Base-by-base conservation (phyloP, 768 basidiomycete genomes). In the Lanmaoa pseudosensibilis region DNA sequence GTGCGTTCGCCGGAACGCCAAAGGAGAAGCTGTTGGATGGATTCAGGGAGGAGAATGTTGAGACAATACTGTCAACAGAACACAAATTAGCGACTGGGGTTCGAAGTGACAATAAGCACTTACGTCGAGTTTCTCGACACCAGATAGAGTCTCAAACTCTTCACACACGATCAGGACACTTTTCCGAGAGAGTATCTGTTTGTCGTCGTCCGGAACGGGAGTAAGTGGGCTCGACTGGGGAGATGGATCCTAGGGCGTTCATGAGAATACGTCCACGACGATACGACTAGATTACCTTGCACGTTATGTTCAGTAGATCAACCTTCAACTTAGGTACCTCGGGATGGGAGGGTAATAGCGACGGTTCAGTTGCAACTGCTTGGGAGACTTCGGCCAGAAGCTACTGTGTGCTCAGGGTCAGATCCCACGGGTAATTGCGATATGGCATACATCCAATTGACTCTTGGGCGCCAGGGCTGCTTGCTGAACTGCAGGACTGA, bases 1-100 rank as follows among this genome's bases (percentile, higher is more conserved):
- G 69, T 77, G 27, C 90, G 86, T 36, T 78, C 70, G 1, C 86
- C 88, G 16, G 74, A 73, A 12, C 87, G 82, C 87, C 88, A 91
- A 15, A 90, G 72, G n/a, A 89, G 74, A 10, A 92, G 75, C 64
- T 92, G 90, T 41, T 85, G 74, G 39, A 88, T 76, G 4, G 86
- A 79, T 68, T 90, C 90, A 3, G 84, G 87, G 5, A 90, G 76
- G 12, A 92, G 80, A 32, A 92, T 78, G 56, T 87, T 83, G 37
- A 82, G 71, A 65, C 87, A 89, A 60, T 90, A 92, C 87, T 90
- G 59, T 32, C 15, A 23, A 11, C 3, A 41, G 21, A 34, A 38
- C 49, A 45, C 48, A 19, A 5, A 39, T 64, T 41, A 53, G 58
- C 33, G 23, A 44, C 9, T 33, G 32, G 32, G 6, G 19, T 25